These are phyloP conservation scores for Serendipita sp. DNA, from an alignment of 1,284 basidiomycete genomes.

Conservation along the genomic window DNA sequence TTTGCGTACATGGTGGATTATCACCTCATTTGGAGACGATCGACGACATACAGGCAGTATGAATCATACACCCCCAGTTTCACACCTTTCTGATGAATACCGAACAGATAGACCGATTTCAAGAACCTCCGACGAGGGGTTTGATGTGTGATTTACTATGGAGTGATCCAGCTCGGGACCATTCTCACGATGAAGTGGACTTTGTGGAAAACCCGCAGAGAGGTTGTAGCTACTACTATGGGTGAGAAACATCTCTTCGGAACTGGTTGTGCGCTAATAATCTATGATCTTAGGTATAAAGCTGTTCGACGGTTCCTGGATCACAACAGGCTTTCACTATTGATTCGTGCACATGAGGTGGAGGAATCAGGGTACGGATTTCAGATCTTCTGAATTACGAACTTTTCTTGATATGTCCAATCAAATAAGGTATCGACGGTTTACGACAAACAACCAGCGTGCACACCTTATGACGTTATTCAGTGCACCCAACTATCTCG, in stretches of 20 bases:
- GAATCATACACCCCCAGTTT: not conserved
- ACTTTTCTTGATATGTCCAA: not conserved
- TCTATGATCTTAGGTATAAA: conserved; percentile 33
- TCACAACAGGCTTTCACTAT: conserved; percentile 50
- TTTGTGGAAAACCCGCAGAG: conserved; percentile 1
- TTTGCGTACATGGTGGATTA: conserved; percentile 31
- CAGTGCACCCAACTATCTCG: conserved; percentile 45
- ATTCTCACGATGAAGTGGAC: not conserved
- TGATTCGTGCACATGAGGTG: conserved; percentile 47
- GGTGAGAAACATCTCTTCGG: conserved; percentile 15
- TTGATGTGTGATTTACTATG: conserved; percentile 47
- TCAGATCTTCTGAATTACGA: conserved; percentile 26
- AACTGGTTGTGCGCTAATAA: conserved; percentile 38
- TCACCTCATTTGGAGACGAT: conserved; percentile 46
- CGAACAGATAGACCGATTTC: conserved; percentile 28
- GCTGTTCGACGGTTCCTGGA: conserved; percentile 46
- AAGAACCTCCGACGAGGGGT: conserved; percentile 36
- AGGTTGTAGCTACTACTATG: not conserved
- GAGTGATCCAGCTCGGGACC: conserved; percentile 38
- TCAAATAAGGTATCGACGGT: not conserved
- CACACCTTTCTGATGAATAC: conserved; percentile 15
- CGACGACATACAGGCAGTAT: conserved; percentile 46
- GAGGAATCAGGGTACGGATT: conserved; percentile 55
- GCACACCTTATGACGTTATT: conserved; percentile 48
- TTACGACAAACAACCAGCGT: conserved; percentile 15